Evolutionary conservation across 345 rosid genomes (phyloP).

Genomic region (Gynandropsis gynandra): DNA sequence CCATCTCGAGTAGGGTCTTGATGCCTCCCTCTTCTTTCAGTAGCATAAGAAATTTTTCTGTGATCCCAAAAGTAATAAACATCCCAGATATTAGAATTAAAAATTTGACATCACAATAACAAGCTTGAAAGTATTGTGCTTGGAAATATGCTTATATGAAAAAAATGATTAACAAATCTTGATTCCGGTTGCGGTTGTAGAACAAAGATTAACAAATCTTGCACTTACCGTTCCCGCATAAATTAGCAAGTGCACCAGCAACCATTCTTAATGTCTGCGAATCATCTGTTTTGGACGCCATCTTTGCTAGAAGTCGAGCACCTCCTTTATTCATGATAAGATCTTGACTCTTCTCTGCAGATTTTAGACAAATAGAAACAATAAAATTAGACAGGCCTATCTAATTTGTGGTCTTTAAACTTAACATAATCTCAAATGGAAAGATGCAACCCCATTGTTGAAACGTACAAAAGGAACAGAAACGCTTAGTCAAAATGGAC

Average conservation of each 20-base stretch:
- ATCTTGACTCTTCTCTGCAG: conserved; percentile 70
- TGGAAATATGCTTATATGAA: no score
- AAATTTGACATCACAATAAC: conserved; percentile 14
- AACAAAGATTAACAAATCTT: neutral
- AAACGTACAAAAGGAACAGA: no score
- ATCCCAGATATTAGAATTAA: neutral
- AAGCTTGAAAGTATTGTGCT: neutral
- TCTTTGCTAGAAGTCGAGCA: conserved; percentile 61
- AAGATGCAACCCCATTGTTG: neutral
- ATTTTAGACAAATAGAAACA: conserved; percentile 9
- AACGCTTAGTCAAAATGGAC: no score
- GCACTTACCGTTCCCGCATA: conserved; percentile 84
- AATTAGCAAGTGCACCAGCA: conserved; percentile 88
- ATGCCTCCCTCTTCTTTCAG: conserved; percentile 81
- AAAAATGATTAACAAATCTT: neutral
- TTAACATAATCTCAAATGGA: neutral
- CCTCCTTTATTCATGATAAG: conserved; percentile 87
- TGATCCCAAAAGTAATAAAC: conserved; percentile 4
- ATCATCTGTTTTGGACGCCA: conserved; percentile 70
- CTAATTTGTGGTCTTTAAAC: neutral
- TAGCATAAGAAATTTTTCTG: conserved; percentile 64
- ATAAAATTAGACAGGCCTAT: neutral
- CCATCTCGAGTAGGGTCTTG: conserved; percentile 67
- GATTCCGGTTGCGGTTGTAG: no score
- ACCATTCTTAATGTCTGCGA: conserved; percentile 91